phyloP scores from a whole-genome alignment of 805 yeast genomes.

The Zygosaccharomyces lentus region DNA sequence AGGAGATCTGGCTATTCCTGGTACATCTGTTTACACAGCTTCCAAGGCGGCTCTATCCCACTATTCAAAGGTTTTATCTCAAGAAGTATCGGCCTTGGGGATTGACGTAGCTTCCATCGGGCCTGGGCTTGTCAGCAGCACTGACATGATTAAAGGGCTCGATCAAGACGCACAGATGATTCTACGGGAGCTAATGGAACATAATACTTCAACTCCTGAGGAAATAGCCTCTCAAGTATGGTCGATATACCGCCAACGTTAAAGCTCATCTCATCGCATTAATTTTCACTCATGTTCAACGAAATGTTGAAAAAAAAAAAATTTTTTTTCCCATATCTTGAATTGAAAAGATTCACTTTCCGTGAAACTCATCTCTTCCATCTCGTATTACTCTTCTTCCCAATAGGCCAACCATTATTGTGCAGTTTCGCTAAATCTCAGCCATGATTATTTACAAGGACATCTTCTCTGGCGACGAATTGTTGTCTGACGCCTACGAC shows the following conservation, averaged over 20 bases:
- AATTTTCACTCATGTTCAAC: slow-evolving; percentile 2
- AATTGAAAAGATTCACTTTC: slow-evolving; percentile 8
- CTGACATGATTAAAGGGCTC: slow-evolving; percentile 27
- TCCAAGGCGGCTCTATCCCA: slow-evolving; percentile 31
- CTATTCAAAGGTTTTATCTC: slow-evolving; percentile 23
- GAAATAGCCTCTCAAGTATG: slow-evolving; percentile 19
- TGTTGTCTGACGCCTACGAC: slow-evolving; percentile 96
- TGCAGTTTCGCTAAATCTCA: background rate
- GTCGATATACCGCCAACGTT: slow-evolving; percentile 5
- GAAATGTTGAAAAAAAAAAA: slow-evolving; percentile 5
- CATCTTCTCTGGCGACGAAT: slow-evolving; percentile 90
- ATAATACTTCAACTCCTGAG: slow-evolving; percentile 6
- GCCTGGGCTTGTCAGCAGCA: slow-evolving; percentile 26
- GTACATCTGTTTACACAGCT: slow-evolving; percentile 33
- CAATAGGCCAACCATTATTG: background rate
- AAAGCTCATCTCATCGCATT: background rate
- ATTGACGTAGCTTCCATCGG: slow-evolving; percentile 17
- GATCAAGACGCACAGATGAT: background rate
- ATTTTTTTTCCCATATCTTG: slow-evolving; percentile 5
- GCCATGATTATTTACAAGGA: slow-evolving; percentile 52
- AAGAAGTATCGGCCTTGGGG: slow-evolving; percentile 21
- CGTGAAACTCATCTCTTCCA: slow-evolving; percentile 6
- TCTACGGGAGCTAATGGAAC: background rate
- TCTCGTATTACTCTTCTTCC: background rate
- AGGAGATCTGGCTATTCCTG: slow-evolving; percentile 18